Evolutionary conservation across 495 filamentous ascomycete genomes (phyloP).

Genomic region (Oidiodendron maius): DNA sequence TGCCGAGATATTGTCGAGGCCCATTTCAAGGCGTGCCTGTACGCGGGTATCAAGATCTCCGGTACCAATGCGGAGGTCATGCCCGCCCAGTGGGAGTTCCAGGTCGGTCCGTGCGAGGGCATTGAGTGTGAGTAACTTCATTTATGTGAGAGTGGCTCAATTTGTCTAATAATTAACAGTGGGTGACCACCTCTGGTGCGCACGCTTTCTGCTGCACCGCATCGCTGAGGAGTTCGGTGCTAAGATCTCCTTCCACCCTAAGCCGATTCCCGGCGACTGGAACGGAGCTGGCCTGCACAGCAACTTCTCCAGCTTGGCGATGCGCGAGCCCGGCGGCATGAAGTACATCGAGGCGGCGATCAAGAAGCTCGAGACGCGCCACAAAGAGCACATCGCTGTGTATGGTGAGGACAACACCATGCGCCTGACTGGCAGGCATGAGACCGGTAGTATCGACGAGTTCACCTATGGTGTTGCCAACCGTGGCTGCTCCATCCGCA

Average conservation of each 20-base stretch:
- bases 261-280: slow-evolving; percentile 99
- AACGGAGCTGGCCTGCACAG: slow-evolving; percentile 98
- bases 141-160: too few species aligned
- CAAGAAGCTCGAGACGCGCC: slow-evolving; percentile 83
- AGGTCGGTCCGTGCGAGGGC: slow-evolving; percentile 89
- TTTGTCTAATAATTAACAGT: slow-evolving; percentile 41
- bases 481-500: slow-evolving; percentile 89
- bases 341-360: slow-evolving; percentile 83
- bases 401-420: slow-evolving; percentile 90
- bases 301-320: slow-evolving; percentile 52
- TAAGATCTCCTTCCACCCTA: slow-evolving; percentile 93
- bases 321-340: slow-evolving; percentile 90
- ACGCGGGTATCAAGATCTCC: slow-evolving; percentile 86
- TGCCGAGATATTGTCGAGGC: slow-evolving; percentile 98
- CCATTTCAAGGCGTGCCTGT: slow-evolving; percentile 96
- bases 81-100: slow-evolving; percentile 99
- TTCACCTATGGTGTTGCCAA: slow-evolving; percentile 96
- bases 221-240: slow-evolving; percentile 96
- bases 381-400: slow-evolving; percentile 92
- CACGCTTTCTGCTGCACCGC: slow-evolving; percentile 92
- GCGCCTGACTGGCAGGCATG: slow-evolving; percentile 91
- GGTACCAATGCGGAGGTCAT: slow-evolving; percentile 99
- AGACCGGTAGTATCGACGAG: slow-evolving; percentile 89
- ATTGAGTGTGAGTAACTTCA: slow-evolving; percentile 50
- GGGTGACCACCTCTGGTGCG: slow-evolving; percentile 97